Percentiles rank a stretch among this genome's conserved stretches.
Evolutionary conservation across 352 stramenopile genomes (phyloP).

Genomic region (Aphanomyces cochlioides): DNA sequence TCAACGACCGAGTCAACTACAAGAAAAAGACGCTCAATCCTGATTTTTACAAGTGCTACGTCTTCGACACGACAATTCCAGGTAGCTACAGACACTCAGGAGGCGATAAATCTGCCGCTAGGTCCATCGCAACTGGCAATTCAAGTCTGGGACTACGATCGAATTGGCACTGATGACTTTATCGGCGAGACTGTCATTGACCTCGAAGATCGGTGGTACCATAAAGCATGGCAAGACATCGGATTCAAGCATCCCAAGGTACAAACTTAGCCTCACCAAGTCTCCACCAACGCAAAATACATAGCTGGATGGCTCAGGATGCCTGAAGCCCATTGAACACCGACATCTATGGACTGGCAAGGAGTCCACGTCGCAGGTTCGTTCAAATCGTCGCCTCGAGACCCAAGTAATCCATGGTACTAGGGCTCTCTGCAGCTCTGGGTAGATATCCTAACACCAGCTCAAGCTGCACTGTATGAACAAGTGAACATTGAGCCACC

Average conservation of each 20-base stretch:
- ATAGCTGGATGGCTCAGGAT: constrained; percentile 29
- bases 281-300: not conserved
- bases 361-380: constrained; percentile 54
- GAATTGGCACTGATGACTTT: constrained; percentile 69
- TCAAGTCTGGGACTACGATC: constrained; percentile 72
- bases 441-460: constrained; percentile 86
- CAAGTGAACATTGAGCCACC: constrained; percentile 68
- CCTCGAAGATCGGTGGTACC: constrained; percentile 92
- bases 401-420: not conserved
- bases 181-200: constrained; percentile 90
- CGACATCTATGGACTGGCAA: constrained; percentile 78
- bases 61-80: constrained; percentile 62
- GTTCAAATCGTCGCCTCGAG: not conserved
- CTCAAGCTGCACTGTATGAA: constrained; percentile 59
- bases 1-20: constrained; percentile 63
- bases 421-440: constrained; percentile 66
- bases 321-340: constrained; percentile 86
- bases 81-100: constrained; percentile 16
- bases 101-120: not conserved
- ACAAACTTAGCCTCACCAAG: not conserved
- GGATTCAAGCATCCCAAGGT: constrained; percentile 36
- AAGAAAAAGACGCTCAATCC: constrained; percentile 75
- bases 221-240: constrained; percentile 77
- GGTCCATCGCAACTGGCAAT: constrained; percentile 74
- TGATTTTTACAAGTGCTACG: constrained; percentile 70